Base-by-base conservation (phyloP, 768 basidiomycete genomes). In the Phaeolepiota aurea region DNA sequence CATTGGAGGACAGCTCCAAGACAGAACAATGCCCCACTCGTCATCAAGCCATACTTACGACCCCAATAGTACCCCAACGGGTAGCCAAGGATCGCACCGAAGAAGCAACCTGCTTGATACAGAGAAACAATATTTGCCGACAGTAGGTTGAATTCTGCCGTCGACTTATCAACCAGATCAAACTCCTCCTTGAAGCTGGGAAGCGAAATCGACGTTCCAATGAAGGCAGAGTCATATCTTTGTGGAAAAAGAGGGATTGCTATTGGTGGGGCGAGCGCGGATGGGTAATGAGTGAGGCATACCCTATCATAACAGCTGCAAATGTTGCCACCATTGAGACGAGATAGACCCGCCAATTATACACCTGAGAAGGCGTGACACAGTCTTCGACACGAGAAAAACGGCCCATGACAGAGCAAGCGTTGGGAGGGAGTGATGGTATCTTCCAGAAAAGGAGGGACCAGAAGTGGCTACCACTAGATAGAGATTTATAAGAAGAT, bases 61-160 rank as follows among this genome's bases (percentile, higher is more conserved):
- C 71, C 70, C 7, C 49, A 54, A 40, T 49, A 63, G 44, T 65
- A 68, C 40, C 65, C 65, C 18, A 63, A 45, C 18, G 65, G 60
- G 40, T 62, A 62, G 1, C 59, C 63, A 19, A 62, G 47, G 33
- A 63, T 49, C 4, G 65, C 61, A 16, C 65, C 65, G 42, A 66
- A 66, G 55, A 74, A 63, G 47, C 58, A 58, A 25, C 68, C 67
- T 7, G 63, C 72, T 43, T 71, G 70, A 50, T 63, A 73, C 7
- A 61, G 50, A 5, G 69, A 68, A 13, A 72, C 69, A 23, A 73
- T 63, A 44, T 72, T 72, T 7, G 68, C 61, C 3, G 62, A 64
- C 34, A 66, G 57, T 18, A 54, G 40, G 18, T 62, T 55, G 34
- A 64, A 49, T 28, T 64, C 48, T 0, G 44, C 30, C 0, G 59